phyloP scores from a whole-genome alignment of 148 eudicot species.

The Fagopyrum homotropicum region DNA sequence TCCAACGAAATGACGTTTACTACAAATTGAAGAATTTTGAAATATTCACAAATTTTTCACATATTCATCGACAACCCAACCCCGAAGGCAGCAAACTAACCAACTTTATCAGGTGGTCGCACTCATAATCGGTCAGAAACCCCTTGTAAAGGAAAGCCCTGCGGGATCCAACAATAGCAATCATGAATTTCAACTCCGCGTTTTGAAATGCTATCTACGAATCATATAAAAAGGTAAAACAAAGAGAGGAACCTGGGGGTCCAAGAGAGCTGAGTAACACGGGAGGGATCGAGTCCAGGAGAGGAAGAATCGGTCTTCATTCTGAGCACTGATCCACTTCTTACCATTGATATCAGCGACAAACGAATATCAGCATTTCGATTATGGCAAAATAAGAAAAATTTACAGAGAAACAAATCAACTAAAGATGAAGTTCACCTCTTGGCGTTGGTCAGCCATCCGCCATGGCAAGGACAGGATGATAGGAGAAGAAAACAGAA shows the following conservation, averaged over 20 bases:
- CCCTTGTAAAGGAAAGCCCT: conserved; percentile 80
- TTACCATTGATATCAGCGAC: not conserved
- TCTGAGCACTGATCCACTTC: conserved; percentile 36
- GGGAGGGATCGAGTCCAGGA: conserved; percentile 59
- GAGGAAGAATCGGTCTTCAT: conserved; percentile 38
- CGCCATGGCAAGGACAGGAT: conserved; percentile 9
- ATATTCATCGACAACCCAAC: not conserved
- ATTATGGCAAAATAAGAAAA: not conserved
- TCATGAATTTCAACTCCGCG: not conserved
- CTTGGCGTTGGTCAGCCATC: conserved; percentile 9
- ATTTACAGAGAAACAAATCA: not conserved
- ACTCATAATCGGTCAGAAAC: conserved; percentile 68
- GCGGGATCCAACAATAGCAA: conserved; percentile 8
- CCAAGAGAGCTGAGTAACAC: conserved; percentile 85
- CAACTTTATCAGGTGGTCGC: conserved; percentile 83
- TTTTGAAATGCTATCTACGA: not conserved
- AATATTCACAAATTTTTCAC: not conserved
- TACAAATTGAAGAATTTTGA: not conserved
- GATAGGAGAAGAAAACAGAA: not conserved
- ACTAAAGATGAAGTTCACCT: conserved; percentile 1
- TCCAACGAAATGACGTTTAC: not conserved
- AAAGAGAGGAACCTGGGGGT: conserved; percentile 58
- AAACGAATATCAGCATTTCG: not conserved
- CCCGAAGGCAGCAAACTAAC: conserved; percentile 29
- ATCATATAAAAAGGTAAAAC: not conserved